phyloP scores from a whole-genome alignment of 2,329 filamentous ascomycete species.

The Fusarium sp. region DNA sequence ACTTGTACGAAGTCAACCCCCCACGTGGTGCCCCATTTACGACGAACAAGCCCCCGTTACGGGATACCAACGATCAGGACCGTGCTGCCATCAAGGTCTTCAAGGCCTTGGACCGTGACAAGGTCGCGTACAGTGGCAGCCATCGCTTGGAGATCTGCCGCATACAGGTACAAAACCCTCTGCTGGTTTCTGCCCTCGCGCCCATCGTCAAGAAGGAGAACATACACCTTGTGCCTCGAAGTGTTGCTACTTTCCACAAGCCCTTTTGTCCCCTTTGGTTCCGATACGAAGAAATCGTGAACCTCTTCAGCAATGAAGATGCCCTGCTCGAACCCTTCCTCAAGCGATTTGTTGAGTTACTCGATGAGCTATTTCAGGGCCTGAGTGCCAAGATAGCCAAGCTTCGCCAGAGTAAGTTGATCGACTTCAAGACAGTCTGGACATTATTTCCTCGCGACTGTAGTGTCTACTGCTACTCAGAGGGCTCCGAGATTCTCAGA shows the following conservation, averaged over 20 bases:
- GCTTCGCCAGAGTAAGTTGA: slow-evolving; percentile 51
- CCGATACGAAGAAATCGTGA: slow-evolving; percentile 54
- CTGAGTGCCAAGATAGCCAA: slow-evolving; percentile 49
- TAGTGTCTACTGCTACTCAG: slow-evolving; percentile 49
- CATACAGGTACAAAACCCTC: slow-evolving; percentile 56
- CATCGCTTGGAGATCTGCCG: slow-evolving; percentile 53
- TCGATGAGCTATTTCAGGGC: slow-evolving; percentile 57
- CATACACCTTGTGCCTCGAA: slow-evolving; percentile 51
- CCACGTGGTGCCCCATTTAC: no score
- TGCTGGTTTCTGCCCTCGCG: slow-evolving; percentile 54
- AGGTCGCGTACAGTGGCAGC: slow-evolving; percentile 52
- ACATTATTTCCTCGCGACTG: slow-evolving; percentile 55
- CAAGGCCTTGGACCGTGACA: slow-evolving; percentile 57
- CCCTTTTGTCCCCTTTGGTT: slow-evolving; percentile 59
- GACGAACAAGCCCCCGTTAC: no score
- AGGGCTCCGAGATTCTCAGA: slow-evolving; percentile 55
- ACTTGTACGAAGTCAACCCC: slow-evolving; percentile 50
- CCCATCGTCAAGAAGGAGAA: slow-evolving; percentile 56
- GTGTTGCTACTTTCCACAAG: slow-evolving; percentile 46
- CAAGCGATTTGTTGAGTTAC: slow-evolving; percentile 52
- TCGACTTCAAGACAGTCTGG: slow-evolving; percentile 57
- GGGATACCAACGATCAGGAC: slow-evolving; percentile 48
- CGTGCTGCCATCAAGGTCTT: slow-evolving; percentile 57
- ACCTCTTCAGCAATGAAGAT: slow-evolving; percentile 41
- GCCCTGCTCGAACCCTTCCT: slow-evolving; percentile 50